These are phyloP conservation scores for Auricularia sp. DNA, from an alignment of 768 basidiomycete genomes.

Conservation along the genomic window DNA sequence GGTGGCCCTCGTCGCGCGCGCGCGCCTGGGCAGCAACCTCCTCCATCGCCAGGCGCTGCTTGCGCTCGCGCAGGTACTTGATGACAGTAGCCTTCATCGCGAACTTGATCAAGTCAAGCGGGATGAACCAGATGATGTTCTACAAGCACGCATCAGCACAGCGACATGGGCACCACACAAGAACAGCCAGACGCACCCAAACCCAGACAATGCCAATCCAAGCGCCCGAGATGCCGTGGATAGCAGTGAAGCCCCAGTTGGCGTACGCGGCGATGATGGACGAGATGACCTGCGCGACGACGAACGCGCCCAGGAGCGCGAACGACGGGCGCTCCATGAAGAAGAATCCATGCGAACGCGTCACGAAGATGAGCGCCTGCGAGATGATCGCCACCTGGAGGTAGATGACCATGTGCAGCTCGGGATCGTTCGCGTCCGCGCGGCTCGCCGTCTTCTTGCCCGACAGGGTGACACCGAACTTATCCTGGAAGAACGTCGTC, in stretches of 20 bases:
- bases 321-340: constrained; percentile 91
- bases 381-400: constrained; percentile 98
- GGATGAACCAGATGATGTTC: constrained; percentile 95
- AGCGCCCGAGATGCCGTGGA: constrained; percentile 69
- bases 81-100: constrained; percentile 91
- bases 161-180: neutral
- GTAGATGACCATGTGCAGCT: constrained; percentile 85
- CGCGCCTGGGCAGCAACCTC: constrained; percentile 27
- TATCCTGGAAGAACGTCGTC: constrained; percentile 82
- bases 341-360: constrained; percentile 90
- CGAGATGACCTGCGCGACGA: constrained; percentile 85
- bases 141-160: constrained; percentile 23
- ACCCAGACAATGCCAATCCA: constrained; percentile 99
- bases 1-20: constrained; percentile 44
- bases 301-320: constrained; percentile 86
- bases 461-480: constrained; percentile 61
- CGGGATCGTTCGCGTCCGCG: constrained; percentile 45
- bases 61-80: constrained; percentile 67
- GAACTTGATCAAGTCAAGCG: constrained; percentile 93
- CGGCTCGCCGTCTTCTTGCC: constrained; percentile 15
- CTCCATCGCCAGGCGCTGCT: constrained; percentile 28
- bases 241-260: constrained; percentile 89
- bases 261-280: constrained; percentile 93
- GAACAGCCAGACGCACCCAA: constrained; percentile 51
- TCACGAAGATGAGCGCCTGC: constrained; percentile 94